Percentiles rank a stretch among this genome's conserved stretches.
phyloP scores from a whole-genome alignment of 768 basidiomycete species.

The Coprinopsis sp. region DNA sequence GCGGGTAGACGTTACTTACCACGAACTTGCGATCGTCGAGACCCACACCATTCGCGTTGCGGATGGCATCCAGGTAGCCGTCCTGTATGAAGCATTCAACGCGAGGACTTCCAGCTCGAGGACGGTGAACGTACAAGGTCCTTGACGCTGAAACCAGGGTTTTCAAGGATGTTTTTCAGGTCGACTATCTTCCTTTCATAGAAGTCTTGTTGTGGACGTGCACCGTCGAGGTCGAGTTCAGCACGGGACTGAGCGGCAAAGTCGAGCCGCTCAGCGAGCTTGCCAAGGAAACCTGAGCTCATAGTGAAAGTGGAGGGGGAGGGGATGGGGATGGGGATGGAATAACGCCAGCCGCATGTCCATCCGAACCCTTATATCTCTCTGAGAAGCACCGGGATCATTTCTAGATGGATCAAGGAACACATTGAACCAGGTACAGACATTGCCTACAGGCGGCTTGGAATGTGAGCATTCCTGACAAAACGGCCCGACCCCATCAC shows the following conservation, averaged over 20 bases:
- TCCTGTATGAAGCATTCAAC: slow-evolving; percentile 27
- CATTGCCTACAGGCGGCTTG: no score
- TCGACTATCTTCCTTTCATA: slow-evolving; percentile 23
- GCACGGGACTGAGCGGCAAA: slow-evolving; percentile 17
- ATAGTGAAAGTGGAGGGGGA: slow-evolving; percentile 10
- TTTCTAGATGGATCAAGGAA: no score
- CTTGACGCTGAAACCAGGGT: slow-evolving; percentile 20
- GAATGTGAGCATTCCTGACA: no score
- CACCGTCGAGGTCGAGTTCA: slow-evolving; percentile 34
- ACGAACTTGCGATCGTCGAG: slow-evolving; percentile 60
- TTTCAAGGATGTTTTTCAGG: slow-evolving; percentile 25
- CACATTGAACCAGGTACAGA: no score
- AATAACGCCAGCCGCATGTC: slow-evolving; percentile 5
- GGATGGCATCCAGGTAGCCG: slow-evolving; percentile 44
- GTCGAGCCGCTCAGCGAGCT: slow-evolving; percentile 23
- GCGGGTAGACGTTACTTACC: slow-evolving; percentile 30
- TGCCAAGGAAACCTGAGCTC: slow-evolving; percentile 20
- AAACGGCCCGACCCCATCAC: no score
- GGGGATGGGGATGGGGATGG: slow-evolving; percentile 7
- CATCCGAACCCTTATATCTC: slow-evolving; percentile 5
- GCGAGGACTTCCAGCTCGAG: background rate
- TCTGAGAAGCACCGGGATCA: no score
- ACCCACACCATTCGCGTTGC: slow-evolving; percentile 33
- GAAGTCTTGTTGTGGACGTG: slow-evolving; percentile 15
- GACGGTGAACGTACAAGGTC: slow-evolving; percentile 26